phyloP scores from a whole-genome alignment of 345 rosid species.

The Gossypium australe region DNA sequence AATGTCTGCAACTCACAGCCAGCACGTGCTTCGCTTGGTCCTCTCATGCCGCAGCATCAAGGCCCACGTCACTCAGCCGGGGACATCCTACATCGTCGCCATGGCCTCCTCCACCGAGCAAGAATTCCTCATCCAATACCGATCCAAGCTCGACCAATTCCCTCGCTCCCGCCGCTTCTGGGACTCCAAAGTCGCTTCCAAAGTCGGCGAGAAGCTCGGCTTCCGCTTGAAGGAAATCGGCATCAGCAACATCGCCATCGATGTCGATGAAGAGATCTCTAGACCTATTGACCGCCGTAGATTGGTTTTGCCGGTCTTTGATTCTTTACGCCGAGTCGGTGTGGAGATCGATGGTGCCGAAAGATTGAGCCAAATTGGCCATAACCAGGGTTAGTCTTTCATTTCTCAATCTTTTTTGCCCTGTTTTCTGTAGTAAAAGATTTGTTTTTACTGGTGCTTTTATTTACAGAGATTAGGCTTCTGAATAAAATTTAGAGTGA shows the following conservation, averaged over 20 bases:
- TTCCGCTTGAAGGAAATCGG: conserved; percentile 64
- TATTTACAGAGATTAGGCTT: conserved; percentile 1
- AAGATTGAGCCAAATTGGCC: conserved; percentile 34
- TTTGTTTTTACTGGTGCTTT: background rate
- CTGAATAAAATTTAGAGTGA: background rate
- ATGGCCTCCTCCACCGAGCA: conserved; percentile 86
- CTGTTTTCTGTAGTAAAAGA: background rate
- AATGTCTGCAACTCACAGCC: conserved; percentile 31
- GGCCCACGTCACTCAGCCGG: conserved; percentile 65
- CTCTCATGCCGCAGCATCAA: conserved; percentile 80
- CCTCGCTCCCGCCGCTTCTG: conserved; percentile 48
- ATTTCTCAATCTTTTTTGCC: background rate
- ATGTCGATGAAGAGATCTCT: conserved; percentile 62
- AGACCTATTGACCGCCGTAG: conserved; percentile 62
- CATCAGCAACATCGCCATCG: conserved; percentile 41
- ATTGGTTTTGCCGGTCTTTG: conserved; percentile 60
- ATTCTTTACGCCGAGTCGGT: conserved; percentile 75
- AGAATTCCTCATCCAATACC: conserved; percentile 58
- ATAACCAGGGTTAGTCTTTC: conserved; percentile 18
- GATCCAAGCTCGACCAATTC: conserved; percentile 53
- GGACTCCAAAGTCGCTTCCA: conserved; percentile 68
- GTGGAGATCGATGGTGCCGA: conserved; percentile 64
- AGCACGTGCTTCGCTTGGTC: conserved; percentile 69
- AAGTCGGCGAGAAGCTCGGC: conserved; percentile 85
- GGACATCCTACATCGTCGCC: conserved; percentile 63